Evolutionary conservation across 2,329 filamentous ascomycete species (phyloP), one percentile per base, ranked within the genome.

Genomic region (Calonectria naviculata): DNA sequence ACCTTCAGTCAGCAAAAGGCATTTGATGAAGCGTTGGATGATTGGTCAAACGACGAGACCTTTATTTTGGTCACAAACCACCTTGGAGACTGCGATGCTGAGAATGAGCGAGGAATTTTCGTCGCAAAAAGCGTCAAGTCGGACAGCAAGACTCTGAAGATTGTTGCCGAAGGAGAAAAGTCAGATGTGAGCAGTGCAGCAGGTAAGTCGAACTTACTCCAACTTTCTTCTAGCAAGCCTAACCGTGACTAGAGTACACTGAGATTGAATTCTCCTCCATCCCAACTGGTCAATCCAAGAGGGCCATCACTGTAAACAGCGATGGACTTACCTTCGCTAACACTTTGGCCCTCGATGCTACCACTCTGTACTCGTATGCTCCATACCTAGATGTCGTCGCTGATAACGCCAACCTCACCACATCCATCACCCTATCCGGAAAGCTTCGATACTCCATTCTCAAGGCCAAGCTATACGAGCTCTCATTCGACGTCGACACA

Each of bases 401-500:
- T 1, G 70, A 75, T 36, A 61, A 67, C 7, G 73, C 71, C 38
- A 68, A 75, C 21, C 52, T 87, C 65, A 78, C 78, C 21, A 79
- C 82, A 28, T 78, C 78, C 21, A 78, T 85, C 44, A 83, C 82
- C 17, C 82, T 87, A 52, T 85, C 84, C 1, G 85, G 85, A 38
- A 81, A 83, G 68, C 78, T 87, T n/a, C 78, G 80, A 60, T 86
- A 84, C 76, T 82, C 81, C 71, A 82, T 85, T 71, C 75, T 79
- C 56, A 71, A 71, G n/a, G 77, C 78, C 46, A 75, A 79, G 46
- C 74, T 84, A 6, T 74, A 84, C 49, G 74, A 78, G 29, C 79
- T 87, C 6, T 83, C 82, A 75, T 84, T 87, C 52, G 84, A 87
- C 71, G 80, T 87, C 71, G 83, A 85, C 64, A 79, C 84, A 26